These are phyloP conservation scores for Bruguiera gymnorhiza DNA, from an alignment of 345 rosid species.

Conservation along the genomic window DNA sequence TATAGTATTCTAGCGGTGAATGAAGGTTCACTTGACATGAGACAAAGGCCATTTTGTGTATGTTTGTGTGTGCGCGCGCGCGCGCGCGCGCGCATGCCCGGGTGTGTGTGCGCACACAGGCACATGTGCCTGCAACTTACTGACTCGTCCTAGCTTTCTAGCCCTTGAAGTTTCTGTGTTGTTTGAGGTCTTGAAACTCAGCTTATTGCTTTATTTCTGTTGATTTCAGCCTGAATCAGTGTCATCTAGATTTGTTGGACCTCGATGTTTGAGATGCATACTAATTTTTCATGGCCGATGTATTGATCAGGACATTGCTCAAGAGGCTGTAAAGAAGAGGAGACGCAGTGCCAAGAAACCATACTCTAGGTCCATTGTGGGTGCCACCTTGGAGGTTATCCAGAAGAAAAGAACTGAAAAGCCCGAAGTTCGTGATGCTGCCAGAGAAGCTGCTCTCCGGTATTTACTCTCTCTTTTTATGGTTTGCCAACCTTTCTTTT, in stretches of 20 bases:
- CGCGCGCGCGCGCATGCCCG: no score
- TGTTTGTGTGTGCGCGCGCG: no score
- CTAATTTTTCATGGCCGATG: neutral
- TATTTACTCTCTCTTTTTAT: conserved; percentile 5
- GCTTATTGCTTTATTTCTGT: no score
- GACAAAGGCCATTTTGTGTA: no score
- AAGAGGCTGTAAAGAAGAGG: conserved; percentile 36
- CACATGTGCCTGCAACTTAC: no score
- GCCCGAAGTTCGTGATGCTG: conserved; percentile 38
- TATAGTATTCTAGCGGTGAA: no score
- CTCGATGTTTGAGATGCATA: neutral
- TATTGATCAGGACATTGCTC: conserved; percentile 25
- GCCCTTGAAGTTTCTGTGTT: no score
- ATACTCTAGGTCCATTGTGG: conserved; percentile 32
- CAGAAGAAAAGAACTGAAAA: conserved; percentile 37
- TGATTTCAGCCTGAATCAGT: no score
- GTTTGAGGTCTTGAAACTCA: no score
- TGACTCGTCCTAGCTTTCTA: no score
- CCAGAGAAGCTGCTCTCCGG: conserved; percentile 38
- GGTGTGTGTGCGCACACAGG: no score
- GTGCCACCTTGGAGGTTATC: conserved; percentile 40
- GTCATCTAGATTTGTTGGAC: neutral
- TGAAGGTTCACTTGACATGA: no score
- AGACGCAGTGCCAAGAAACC: conserved; percentile 33
- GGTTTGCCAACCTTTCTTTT: neutral